These are phyloP conservation scores for Neurospora sp. DNA, from an alignment of 495 filamentous ascomycete species.

Conservation along the genomic window DNA sequence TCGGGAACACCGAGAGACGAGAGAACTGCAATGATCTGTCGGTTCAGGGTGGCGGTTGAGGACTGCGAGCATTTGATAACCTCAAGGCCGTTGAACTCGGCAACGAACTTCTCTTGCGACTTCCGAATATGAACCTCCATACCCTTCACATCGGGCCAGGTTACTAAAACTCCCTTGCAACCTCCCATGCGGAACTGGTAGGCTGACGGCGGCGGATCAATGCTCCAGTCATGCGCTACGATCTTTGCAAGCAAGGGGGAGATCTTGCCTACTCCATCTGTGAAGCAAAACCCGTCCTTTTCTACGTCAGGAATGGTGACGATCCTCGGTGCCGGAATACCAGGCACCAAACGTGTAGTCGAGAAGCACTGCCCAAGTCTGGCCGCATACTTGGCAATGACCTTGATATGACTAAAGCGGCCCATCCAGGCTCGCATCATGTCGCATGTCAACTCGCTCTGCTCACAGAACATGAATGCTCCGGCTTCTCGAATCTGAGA, in stretches of 20 bases:
- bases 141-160: constrained; percentile 50
- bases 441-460: constrained; percentile 48
- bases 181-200: constrained; percentile 90
- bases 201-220: constrained; percentile 57
- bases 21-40: constrained; percentile 80
- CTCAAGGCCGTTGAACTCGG: constrained; percentile 60
- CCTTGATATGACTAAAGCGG: constrained; percentile 61
- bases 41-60: constrained; percentile 67
- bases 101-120: constrained; percentile 83
- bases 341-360: constrained; percentile 63
- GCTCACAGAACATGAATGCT: constrained; percentile 69
- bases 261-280: constrained; percentile 91
- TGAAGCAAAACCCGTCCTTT: constrained; percentile 59
- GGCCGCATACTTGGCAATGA: constrained; percentile 77
- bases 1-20: constrained; percentile 66
- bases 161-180: constrained; percentile 77
- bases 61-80: constrained; percentile 73
- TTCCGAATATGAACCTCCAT: constrained; percentile 64
- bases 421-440: constrained; percentile 91
- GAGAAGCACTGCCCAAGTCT: constrained; percentile 93
- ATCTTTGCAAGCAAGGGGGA: constrained; percentile 65
- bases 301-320: constrained; percentile 53
- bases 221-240: constrained; percentile 51
- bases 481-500: constrained; percentile 90
- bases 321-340: constrained; percentile 30